Evolutionary conservation across 164 flowering plant species (phyloP).

Genomic region (Chloranthus sessilifolius): DNA sequence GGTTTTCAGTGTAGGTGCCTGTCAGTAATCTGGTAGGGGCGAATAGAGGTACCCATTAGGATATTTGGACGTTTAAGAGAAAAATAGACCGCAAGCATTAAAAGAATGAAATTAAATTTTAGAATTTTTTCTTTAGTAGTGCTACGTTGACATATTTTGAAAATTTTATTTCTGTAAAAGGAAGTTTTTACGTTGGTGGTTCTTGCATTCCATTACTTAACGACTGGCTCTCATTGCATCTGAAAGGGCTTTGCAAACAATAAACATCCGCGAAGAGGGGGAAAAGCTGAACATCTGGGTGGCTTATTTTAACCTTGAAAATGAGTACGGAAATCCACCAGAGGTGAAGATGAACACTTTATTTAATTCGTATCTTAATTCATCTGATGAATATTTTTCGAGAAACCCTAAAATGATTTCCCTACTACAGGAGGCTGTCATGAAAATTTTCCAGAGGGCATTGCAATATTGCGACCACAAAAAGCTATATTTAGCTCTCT

Average conservation of each 20-base stretch:
- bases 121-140: too few species aligned
- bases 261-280: constrained; percentile 72
- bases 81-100: too few species aligned
- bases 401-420: constrained; percentile 1
- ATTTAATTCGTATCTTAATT: too few species aligned
- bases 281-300: constrained; percentile 91
- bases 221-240: background rate
- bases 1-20: too few species aligned
- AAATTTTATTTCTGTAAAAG: too few species aligned
- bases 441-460: constrained; percentile 69
- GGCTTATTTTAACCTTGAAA: constrained; percentile 87
- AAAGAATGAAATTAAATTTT: too few species aligned
- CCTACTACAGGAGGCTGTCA: constrained; percentile 92
- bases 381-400: too few species aligned
- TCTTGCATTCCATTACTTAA: background rate
- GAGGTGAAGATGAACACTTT: constrained; percentile 47
- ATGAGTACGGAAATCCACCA: constrained; percentile 76
- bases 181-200: background rate
- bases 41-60: too few species aligned
- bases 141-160: too few species aligned
- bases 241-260: constrained; percentile 80
- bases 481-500: constrained; percentile 63
- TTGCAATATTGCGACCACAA: constrained; percentile 79
- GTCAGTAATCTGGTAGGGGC: too few species aligned
- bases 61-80: too few species aligned